Conservation (phyloP, 208 protist genomes). For the Lotmaria passim region DNA sequence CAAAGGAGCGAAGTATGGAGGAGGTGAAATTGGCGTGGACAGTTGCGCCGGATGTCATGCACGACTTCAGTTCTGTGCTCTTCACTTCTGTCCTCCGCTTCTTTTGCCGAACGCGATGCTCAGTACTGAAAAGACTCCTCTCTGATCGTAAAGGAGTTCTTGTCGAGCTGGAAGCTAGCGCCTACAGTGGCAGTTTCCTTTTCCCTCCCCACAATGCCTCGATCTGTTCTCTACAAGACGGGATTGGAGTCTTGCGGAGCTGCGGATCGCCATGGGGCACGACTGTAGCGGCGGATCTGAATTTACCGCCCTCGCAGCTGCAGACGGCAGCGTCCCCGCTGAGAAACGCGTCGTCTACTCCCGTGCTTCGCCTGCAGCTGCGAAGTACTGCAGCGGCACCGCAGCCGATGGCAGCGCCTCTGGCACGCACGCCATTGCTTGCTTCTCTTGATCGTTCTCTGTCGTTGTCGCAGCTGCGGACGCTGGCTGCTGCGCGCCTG, state of each 20-base stretch:
- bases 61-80: neutral
- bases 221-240: neutral
- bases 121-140: neutral
- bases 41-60: neutral
- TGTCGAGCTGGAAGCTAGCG: neutral
- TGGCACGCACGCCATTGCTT: too few species aligned
- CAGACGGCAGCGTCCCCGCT: neutral
- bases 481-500: neutral
- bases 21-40: neutral
- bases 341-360: neutral
- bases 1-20: neutral
- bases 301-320: too few species aligned
- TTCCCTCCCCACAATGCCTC: neutral
- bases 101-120: neutral
- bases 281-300: too few species aligned
- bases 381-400: too few species aligned
- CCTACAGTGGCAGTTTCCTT: neutral
- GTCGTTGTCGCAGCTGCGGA: neutral
- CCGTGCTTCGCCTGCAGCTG: slow-evolving; percentile 2
- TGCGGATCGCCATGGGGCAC: neutral
- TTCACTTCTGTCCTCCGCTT: neutral
- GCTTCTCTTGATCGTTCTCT: neutral
- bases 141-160: neutral
- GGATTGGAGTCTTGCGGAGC: neutral
- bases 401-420: too few species aligned